Evolutionary conservation across 2,329 filamentous ascomycete species (phyloP).

Genomic region (Calonectria pseudoturangicola): DNA sequence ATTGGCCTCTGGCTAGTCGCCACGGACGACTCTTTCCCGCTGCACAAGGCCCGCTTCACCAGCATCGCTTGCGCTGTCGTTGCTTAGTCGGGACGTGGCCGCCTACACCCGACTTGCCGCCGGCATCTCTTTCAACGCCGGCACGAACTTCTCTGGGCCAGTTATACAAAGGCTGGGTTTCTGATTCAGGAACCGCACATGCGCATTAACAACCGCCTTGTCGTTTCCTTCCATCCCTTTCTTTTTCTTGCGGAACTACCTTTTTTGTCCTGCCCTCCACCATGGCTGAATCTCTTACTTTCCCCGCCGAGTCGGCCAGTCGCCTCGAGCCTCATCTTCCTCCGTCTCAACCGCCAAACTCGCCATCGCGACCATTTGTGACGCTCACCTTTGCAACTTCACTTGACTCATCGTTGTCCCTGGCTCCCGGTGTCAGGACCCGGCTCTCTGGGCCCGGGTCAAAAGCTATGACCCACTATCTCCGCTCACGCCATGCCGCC

Average conservation of each 20-base stretch:
- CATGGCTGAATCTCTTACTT: slow-evolving; percentile 61
- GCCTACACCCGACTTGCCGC: slow-evolving; percentile 39
- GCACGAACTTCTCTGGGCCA: slow-evolving; percentile 31
- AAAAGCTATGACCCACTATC: slow-evolving; percentile 94
- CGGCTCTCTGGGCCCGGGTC: slow-evolving; percentile 87
- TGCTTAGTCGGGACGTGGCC: slow-evolving; percentile 25
- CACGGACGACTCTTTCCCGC: slow-evolving; percentile 3
- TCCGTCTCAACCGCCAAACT: slow-evolving; percentile 14
- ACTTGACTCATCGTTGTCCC: slow-evolving; percentile 86
- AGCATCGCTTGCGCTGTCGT: slow-evolving; percentile 25
- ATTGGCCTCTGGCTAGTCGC: slow-evolving; percentile 27
- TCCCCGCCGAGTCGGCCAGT: slow-evolving; percentile 57
- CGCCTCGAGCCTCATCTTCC: slow-evolving; percentile 61
- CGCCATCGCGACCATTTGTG: slow-evolving; percentile 67
- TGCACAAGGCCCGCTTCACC: slow-evolving; percentile 24
- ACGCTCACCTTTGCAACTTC: slow-evolving; percentile 95
- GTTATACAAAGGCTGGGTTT: slow-evolving; percentile 22
- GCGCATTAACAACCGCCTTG: background rate
- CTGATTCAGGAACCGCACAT: slow-evolving; percentile 30
- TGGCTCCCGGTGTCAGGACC: slow-evolving; percentile 87
- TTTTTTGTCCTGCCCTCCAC: slow-evolving; percentile 5
- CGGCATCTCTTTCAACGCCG: slow-evolving; percentile 40
- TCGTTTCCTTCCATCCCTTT: slow-evolving; percentile 1
- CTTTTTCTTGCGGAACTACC: slow-evolving; percentile 1
- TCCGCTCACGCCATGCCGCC: slow-evolving; percentile 87